Evolutionary conservation across 192 early-diverging fungal species (phyloP).

Genomic region (Coemansia sp.): DNA sequence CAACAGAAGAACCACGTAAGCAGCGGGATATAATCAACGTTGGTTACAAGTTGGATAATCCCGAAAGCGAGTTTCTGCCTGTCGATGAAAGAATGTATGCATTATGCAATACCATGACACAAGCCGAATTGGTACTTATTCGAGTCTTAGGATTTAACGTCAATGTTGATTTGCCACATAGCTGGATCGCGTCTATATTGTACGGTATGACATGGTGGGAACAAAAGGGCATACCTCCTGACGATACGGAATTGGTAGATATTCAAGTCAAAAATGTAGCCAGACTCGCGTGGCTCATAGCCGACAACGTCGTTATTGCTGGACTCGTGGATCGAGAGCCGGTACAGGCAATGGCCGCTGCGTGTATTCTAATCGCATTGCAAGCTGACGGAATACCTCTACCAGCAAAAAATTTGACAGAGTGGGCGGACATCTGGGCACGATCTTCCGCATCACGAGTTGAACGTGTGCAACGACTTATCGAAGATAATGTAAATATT

Average conservation of each 20-base stretch:
- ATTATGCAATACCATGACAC: slow-evolving; percentile 30
- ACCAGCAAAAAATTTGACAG: slow-evolving; percentile 24
- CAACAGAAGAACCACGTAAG: slow-evolving; percentile 46
- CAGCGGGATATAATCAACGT: slow-evolving; percentile 42
- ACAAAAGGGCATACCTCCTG: slow-evolving; percentile 27
- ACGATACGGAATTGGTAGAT: slow-evolving; percentile 30
- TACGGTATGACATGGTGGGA: slow-evolving; percentile 50
- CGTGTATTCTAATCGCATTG: slow-evolving; percentile 28
- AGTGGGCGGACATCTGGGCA: slow-evolving; percentile 44
- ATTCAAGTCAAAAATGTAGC: slow-evolving; percentile 22
- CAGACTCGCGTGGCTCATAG: slow-evolving; percentile 16
- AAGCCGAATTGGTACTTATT: slow-evolving; percentile 34
- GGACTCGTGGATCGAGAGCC: slow-evolving; percentile 34
- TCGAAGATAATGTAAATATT: slow-evolving; percentile 12
- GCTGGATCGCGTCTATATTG: slow-evolving; percentile 28
- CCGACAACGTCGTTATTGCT: slow-evolving; percentile 20
- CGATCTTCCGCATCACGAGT: slow-evolving; percentile 17
- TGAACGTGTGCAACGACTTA: background rate
- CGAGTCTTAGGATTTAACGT: slow-evolving; percentile 31
- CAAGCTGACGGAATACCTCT: slow-evolving; percentile 8
- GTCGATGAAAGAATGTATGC: slow-evolving; percentile 11
- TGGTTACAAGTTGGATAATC: slow-evolving; percentile 25
- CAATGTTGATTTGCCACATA: slow-evolving; percentile 37
- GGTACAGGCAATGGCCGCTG: slow-evolving; percentile 24
- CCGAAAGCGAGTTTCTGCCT: slow-evolving; percentile 8